phyloP scores from a whole-genome alignment of 2,329 filamentous ascomycete genomes.

The Fusarium kyushuense region DNA sequence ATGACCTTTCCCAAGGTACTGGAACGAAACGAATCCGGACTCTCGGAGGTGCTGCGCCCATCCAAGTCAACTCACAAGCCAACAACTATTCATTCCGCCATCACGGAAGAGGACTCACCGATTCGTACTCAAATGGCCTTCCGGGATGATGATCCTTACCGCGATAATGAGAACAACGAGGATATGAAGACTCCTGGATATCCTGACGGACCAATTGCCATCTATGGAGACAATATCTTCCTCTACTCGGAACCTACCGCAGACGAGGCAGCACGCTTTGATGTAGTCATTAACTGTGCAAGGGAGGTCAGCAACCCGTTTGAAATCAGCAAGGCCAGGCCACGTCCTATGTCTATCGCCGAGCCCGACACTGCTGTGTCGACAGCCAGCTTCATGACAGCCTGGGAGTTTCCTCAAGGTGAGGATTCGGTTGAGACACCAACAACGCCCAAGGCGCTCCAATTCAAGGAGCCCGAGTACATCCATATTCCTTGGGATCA shows the following conservation, averaged over 20 bases:
- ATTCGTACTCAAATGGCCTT: constrained; percentile 73
- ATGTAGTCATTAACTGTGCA: constrained; percentile 87
- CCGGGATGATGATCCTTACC: constrained; percentile 67
- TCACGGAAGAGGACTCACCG: constrained; percentile 68
- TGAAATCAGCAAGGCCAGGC: constrained; percentile 50
- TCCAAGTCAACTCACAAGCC: constrained; percentile 57
- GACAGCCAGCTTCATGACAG: constrained; percentile 69
- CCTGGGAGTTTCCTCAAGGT: constrained; percentile 66
- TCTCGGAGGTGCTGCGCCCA: constrained; percentile 69
- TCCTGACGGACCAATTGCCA: constrained; percentile 83
- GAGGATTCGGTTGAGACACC: constrained; percentile 61
- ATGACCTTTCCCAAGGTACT: constrained; percentile 73
- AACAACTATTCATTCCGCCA: constrained; percentile 57
- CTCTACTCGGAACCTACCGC: constrained; percentile 84
- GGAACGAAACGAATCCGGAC: constrained; percentile 69
- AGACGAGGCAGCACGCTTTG: constrained; percentile 80
- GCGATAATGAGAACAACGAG: constrained; percentile 78
- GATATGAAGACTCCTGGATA: constrained; percentile 86
- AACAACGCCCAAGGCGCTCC: constrained; percentile 65
- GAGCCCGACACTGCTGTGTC: constrained; percentile 69
- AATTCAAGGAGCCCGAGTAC: constrained; percentile 76
- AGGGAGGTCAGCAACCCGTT: constrained; percentile 86
- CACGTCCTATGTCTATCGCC: constrained; percentile 49
- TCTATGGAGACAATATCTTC: constrained; percentile 82
- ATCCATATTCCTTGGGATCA: constrained; percentile 91